Percentiles rank a stretch among this genome's conserved stretches.
Evolutionary conservation across 495 filamentous ascomycete species (phyloP).

Genomic region (Aspergillus wentii): DNA sequence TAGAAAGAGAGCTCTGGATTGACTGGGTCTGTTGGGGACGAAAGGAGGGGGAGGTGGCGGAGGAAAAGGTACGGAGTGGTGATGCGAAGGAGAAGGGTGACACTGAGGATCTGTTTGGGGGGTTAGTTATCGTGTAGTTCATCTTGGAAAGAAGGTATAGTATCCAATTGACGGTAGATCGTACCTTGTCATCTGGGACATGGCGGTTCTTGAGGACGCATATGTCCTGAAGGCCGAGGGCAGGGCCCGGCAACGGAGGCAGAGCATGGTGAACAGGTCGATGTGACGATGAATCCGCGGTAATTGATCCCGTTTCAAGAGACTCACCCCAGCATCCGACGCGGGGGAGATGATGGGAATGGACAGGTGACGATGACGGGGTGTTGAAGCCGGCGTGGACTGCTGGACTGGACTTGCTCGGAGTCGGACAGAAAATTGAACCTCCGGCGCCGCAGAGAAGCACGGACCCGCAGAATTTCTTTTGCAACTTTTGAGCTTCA

Average conservation of each 20-base stretch:
- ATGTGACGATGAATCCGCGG: too few relatives aligned
- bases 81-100: slow-evolving; percentile 18
- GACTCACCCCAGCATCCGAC: too few relatives aligned
- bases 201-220: slow-evolving; percentile 4
- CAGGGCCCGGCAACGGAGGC: slow-evolving; percentile 27
- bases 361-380: neutral
- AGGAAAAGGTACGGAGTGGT: slow-evolving; percentile 32
- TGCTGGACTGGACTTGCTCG: too few relatives aligned
- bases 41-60: slow-evolving; percentile 26
- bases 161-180: too few relatives aligned
- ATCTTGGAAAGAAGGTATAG: too few relatives aligned
- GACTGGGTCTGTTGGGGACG: slow-evolving; percentile 12
- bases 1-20: too few relatives aligned
- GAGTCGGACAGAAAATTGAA: slow-evolving; percentile 35
- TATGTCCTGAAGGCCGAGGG: slow-evolving; percentile 17
- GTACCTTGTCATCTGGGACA: too few relatives aligned
- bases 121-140: too few relatives aligned
- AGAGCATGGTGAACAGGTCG: slow-evolving; percentile 24
- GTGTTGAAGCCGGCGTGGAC: slow-evolving; percentile 13
- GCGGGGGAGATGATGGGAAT: neutral
- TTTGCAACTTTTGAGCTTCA: too few relatives aligned
- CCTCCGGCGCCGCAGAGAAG: slow-evolving; percentile 26
- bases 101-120: slow-evolving; percentile 3
- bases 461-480: slow-evolving; percentile 24
- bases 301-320: too few relatives aligned